A percentile compares a stretch with the other conserved stretches of the same genome.
phyloP scores from a whole-genome alignment of 768 basidiomycete genomes.

The Terana coerulea region DNA sequence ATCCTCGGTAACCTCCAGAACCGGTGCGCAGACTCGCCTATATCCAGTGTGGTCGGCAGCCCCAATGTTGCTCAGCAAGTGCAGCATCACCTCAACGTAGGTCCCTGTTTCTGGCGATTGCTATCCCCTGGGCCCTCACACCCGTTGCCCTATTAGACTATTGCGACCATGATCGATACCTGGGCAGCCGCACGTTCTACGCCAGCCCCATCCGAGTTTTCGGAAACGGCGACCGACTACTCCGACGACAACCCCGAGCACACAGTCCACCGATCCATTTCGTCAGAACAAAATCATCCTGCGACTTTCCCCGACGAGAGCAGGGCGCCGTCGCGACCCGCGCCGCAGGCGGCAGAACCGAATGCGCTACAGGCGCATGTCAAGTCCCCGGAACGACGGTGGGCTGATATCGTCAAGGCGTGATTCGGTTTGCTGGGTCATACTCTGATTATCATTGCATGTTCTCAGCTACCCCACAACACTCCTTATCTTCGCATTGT shows the following conservation, averaged over 20 bases:
- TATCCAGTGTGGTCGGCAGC: background rate
- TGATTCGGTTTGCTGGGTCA: background rate
- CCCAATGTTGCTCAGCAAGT: background rate
- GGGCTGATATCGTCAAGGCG: slow-evolving; percentile 4
- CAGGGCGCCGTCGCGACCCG: no score
- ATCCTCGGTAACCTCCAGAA: slow-evolving; percentile 1
- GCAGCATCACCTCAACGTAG: slow-evolving; percentile 1
- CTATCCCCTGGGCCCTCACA: no score
- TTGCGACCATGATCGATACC: background rate
- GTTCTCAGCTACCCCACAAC: background rate
- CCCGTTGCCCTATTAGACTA: background rate
- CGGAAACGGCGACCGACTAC: slow-evolving; percentile 9
- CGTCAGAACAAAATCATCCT: no score
- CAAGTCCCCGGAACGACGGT: background rate
- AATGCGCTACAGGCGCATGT: no score
- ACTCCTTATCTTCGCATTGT: background rate
- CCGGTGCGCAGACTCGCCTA: background rate
- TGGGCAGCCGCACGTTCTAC: slow-evolving; percentile 11
- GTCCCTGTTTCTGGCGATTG: no score
- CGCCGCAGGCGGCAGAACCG: no score
- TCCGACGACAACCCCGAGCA: slow-evolving; percentile 15
- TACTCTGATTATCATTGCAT: background rate
- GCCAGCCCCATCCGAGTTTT: slow-evolving; percentile 9
- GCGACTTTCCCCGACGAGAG: no score
- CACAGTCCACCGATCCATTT: slow-evolving; percentile 9